Base-by-base conservation (phyloP, 441 rosid genomes). In the Populus hybrid region DNA sequence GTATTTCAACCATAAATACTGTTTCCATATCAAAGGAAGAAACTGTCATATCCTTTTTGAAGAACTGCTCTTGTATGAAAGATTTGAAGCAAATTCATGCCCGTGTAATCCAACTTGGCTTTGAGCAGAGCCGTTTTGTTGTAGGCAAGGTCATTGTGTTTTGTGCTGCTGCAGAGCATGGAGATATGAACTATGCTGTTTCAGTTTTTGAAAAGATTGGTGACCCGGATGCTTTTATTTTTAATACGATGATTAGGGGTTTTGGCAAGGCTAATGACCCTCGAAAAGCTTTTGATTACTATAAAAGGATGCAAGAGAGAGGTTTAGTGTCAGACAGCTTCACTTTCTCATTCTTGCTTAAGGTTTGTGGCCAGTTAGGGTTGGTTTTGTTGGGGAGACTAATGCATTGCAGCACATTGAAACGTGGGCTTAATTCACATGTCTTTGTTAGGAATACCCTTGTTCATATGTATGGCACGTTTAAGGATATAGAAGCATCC, bases 281-380 rank as follows among this genome's bases (percentile, higher is more conserved):
- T 69, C 66, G 24, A 24, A 81, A 69, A 38, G 87, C 87, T 21
- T 84, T 85, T 50, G 87, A 90, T 40, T 84, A 81, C 71, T 50
- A 76, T 71, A 83, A 82, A 72, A 85, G 83, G 77, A 74, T 84
- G 64, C 81, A 83, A 64, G 83, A 86, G 89, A 84, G 84, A 5
- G 82, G 87, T 11, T 63, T 86, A 76, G 82, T 82, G 33, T 92
- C 89, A 1, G 97, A 92, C 75, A 86, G 81, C 77, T 81, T 88
- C 82, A 84, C 93, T 0, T 82, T 87, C 82, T 91, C 94, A 38
- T 90, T 91, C 80, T 85, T 84, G 73, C 80, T 90, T 78, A 89
- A 86, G 79, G 89, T 87, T 74, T 89, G 85, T 78, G 87, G 85
- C 10, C 87, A 85, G 59, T 80, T 84, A 18, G 76, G 83, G 0